Evolutionary conservation across 2,329 filamentous ascomycete species (phyloP).

Genomic region (Hymenoscyphus albidus): DNA sequence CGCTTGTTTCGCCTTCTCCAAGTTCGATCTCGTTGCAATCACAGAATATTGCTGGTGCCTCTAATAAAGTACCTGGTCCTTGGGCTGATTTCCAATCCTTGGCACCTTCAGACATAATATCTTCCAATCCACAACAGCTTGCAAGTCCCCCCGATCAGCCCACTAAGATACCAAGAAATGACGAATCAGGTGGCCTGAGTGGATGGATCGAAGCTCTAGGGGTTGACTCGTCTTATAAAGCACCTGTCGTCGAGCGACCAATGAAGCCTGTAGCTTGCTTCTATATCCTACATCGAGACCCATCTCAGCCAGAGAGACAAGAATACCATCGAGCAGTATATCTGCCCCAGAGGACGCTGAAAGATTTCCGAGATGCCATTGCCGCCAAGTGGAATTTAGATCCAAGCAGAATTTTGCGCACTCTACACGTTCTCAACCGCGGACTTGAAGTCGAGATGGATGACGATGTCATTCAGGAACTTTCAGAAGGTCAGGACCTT

Average conservation of each 20-base stretch:
- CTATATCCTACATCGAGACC: slow-evolving; percentile 63
- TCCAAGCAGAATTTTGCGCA: slow-evolving; percentile 63
- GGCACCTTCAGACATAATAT: slow-evolving; percentile 44
- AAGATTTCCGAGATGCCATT: slow-evolving; percentile 69
- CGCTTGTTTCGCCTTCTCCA: slow-evolving; percentile 62
- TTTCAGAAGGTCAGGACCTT: slow-evolving; percentile 92
- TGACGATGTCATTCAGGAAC: slow-evolving; percentile 78
- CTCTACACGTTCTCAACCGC: slow-evolving; percentile 67
- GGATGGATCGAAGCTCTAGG: slow-evolving; percentile 90
- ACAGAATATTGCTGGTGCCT: slow-evolving; percentile 36
- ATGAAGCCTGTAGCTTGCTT: slow-evolving; percentile 81
- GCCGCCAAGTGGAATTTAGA: slow-evolving; percentile 80
- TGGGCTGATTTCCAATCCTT: slow-evolving; percentile 58
- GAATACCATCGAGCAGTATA: slow-evolving; percentile 82
- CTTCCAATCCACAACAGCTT: slow-evolving; percentile 40
- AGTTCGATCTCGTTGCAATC: slow-evolving; percentile 62
- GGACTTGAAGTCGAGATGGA: slow-evolving; percentile 84
- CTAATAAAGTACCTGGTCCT: slow-evolving; percentile 38
- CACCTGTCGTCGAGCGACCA: slow-evolving; percentile 65
- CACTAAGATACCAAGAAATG: slow-evolving; percentile 54
- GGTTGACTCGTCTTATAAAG: slow-evolving; percentile 80
- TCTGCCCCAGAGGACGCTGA: slow-evolving; percentile 69
- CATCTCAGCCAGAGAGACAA: slow-evolving; percentile 43
- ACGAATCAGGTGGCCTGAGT: slow-evolving; percentile 62
- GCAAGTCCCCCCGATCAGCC: slow-evolving; percentile 47